A percentile compares a stretch with the other conserved stretches of the same genome.
Conservation (phyloP, 1,139 yeast species). For the Debaryomyces udenii region DNA sequence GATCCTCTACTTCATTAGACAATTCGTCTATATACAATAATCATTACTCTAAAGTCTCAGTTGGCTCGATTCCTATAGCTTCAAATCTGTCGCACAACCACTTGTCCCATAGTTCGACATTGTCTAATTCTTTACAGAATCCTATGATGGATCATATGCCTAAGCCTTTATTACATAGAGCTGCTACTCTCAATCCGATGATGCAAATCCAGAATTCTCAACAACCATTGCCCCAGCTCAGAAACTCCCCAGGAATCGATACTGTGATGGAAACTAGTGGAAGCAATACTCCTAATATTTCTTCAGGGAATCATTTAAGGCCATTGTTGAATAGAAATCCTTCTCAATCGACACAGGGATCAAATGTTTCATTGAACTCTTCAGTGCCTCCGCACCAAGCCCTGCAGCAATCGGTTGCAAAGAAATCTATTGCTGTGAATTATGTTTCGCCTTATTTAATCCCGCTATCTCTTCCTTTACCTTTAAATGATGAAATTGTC, state of each 20-base stretch:
- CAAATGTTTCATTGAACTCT: conserved; percentile 25
- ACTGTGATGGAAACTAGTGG: conserved; percentile 6
- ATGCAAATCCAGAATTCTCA: conserved; percentile 5
- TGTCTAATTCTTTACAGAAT: background rate
- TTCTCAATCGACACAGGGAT: conserved; percentile 45
- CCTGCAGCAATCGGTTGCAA: conserved; percentile 6
- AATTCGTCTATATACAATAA: conserved; percentile 7
- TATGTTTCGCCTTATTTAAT: conserved; percentile 48
- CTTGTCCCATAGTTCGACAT: conserved; percentile 9
- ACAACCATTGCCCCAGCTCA: conserved; percentile 5
- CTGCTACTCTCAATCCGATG: conserved; percentile 6
- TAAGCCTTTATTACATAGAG: conserved; percentile 5
- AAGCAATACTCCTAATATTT: conserved; percentile 22
- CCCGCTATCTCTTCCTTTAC: conserved; percentile 47
- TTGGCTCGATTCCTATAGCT: conserved; percentile 29
- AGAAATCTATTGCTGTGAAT: conserved; percentile 21
- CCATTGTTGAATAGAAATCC: conserved; percentile 33
- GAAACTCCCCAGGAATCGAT: conserved; percentile 5
- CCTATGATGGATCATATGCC: background rate
- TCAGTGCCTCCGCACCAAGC: conserved; percentile 15
- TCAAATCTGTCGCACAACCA: conserved; percentile 17
- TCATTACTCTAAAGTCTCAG: conserved; percentile 8
- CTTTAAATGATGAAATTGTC: conserved; percentile 43
- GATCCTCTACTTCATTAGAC: conserved; percentile 8
- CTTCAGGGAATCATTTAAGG: conserved; percentile 24